phyloP scores from a whole-genome alignment of 768 basidiomycete species.

The Trametes cingulata region DNA sequence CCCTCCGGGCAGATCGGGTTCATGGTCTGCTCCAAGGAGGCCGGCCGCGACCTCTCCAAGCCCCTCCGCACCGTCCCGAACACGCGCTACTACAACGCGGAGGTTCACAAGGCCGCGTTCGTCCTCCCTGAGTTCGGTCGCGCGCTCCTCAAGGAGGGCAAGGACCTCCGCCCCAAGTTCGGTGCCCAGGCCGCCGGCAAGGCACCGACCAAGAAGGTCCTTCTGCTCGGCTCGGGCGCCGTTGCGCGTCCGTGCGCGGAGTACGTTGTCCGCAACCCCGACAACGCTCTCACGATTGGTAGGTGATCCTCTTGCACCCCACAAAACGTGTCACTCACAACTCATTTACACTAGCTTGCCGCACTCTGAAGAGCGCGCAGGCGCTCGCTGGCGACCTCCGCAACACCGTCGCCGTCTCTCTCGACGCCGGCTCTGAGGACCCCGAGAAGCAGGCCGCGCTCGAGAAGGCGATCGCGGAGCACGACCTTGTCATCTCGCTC shows the following conservation, averaged over 20 bases:
- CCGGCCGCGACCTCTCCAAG: conserved; percentile 64
- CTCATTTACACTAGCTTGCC: conserved; percentile 60
- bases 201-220: conserved; percentile 66
- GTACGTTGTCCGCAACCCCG: conserved; percentile 80
- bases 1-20: conserved; percentile 99
- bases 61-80: conserved; percentile 70
- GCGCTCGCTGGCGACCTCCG: conserved; percentile 68
- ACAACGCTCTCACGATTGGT: conserved; percentile 87
- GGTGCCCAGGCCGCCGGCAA: conserved; percentile 51
- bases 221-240: conserved; percentile 92
- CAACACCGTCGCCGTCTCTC: conserved; percentile 68
- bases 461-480: conserved; percentile 76
- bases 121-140: conserved; percentile 91
- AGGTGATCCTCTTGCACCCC: conserved; percentile 24
- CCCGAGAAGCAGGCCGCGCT: conserved; percentile 60
- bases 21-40: conserved; percentile 82
- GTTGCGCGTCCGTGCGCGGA: conserved; percentile 97
- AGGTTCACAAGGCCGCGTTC: conserved; percentile 82
- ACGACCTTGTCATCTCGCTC: conserved; percentile 94
- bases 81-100: conserved; percentile 84
- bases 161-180: conserved; percentile 71
- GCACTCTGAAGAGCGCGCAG: conserved; percentile 78
- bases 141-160: conserved; percentile 69
- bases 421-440: conserved; percentile 60
- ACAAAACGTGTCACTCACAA: neutral